Conservation (phyloP, 2,329 filamentous ascomycete species). For the Paraphoma chrysanthemicola region DNA sequence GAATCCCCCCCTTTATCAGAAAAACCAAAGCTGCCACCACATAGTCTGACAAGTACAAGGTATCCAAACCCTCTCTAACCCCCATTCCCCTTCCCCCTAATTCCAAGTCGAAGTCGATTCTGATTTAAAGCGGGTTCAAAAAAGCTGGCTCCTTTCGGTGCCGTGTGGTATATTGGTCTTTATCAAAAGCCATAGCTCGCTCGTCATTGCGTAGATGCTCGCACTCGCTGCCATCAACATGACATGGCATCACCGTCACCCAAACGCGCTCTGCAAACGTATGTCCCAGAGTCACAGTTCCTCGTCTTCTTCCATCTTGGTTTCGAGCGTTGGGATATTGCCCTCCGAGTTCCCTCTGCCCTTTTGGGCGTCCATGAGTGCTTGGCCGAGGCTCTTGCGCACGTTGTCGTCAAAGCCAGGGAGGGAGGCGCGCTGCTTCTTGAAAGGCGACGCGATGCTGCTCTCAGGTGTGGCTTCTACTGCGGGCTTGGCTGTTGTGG, state of each 20-base stretch:
- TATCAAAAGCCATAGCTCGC: too few relatives aligned
- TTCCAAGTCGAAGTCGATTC: not conserved
- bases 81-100: too few relatives aligned
- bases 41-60: not conserved
- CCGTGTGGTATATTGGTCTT: not conserved
- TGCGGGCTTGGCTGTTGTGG: conserved; percentile 36
- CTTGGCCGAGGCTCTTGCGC: conserved; percentile 45
- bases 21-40: not conserved
- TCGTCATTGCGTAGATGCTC: not conserved
- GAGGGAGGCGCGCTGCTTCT: conserved; percentile 74
- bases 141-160: not conserved
- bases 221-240: conserved; percentile 4
- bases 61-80: not conserved
- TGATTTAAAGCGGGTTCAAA: not conserved
- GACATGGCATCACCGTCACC: not conserved
- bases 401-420: conserved; percentile 56
- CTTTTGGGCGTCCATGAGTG: conserved; percentile 38
- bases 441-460: conserved; percentile 72
- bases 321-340: conserved; percentile 34
- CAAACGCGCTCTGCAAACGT: conserved; percentile 33
- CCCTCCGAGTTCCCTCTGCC: conserved; percentile 43
- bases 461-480: conserved; percentile 57
- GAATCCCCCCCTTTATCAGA: too few relatives aligned
- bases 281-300: conserved; percentile 50
- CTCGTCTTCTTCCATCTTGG: conserved; percentile 52